Evolutionary conservation across 768 basidiomycete genomes (phyloP), one percentile per base, ranked within the genome.

Genomic region (Lepiota subincarnata): DNA sequence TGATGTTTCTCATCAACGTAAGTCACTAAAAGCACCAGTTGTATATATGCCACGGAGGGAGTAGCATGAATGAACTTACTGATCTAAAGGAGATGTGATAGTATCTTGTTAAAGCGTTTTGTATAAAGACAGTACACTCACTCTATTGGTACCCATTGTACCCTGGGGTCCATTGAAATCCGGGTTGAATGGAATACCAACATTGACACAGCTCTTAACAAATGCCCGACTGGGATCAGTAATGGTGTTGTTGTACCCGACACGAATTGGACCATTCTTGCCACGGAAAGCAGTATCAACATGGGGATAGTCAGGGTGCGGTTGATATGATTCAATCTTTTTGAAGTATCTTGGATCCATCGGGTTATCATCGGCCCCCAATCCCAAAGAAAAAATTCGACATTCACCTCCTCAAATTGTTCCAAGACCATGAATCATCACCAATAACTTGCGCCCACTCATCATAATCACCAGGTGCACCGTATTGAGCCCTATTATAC

Each of bases 401-500:
- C 14, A 57, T 65, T 36, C 57, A 81, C 83, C 68, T 60, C 46
- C 71, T 66, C 51, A 89, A 69, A 45, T 80, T 74, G 50, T 78
- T 71, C 73, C 75, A 84, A n/a, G 79, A 67, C 84, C 84, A 89
- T 7, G 78, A 77, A 13, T 78, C 69, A 42, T 86, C 83, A 4
- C 74, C 78, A 11, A 73, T 74, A 20, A 80, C 68, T 0, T 64
- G 51, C 1, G 80, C 83, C 79, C 84, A 87, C 63, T 87, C 75
- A 58, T 88, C 84, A 59, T 82, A 89, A 62, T 89, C 87, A 1
- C 81, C 78, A 2, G 86, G 83, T 6, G 84, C 78, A 4, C 86
- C 86, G 46, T 81, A 82, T 10, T 88, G 87, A 48, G 81, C 81
- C 78, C 78, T 74, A 35, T 10, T 31, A 12, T 20, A n/a, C n/a